Base-by-base conservation (phyloP, 495 filamentous ascomycete species). In the Paragyromitra xinjiangensis region DNA sequence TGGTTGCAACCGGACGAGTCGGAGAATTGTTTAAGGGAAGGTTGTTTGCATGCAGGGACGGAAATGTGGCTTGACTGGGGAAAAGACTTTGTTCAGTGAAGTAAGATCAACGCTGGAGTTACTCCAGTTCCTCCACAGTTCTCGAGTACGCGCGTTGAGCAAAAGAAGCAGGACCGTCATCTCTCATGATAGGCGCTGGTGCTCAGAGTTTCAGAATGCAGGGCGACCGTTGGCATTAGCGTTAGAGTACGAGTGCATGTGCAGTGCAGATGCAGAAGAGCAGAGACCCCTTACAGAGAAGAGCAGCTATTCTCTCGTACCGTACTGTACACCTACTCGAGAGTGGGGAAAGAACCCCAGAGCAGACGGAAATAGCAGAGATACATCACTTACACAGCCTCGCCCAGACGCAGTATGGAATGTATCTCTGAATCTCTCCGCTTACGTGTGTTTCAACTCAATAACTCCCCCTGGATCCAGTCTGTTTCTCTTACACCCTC, bases 361-460 rank as follows among this genome's bases (percentile, higher is more conserved):
- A 34, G 29, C 29, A 34, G 29, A 34, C 29, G 12, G 14, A 45
- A 45, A 45, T 16, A 16, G 11, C 44, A 45, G 14, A 45, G 7
- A 45, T 58, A n/a, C 14, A 12, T 45, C 3, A 45, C 14, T 45
- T 53, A 53, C 50, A 53, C 29, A 34, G 29, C 29, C 29, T 34
- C 29, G 29, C 29, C 29, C 29, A 34, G 29, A 34, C 29, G 29
- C 3, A 34, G 4, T 3, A 34, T 34, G 29, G 29, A 34, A 34
- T 53, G 50, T 53, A 45, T 56, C 53, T 26, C 24, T 39, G n/a
- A 55, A 11, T 29, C 55, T 58, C 26, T 16, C 56, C 26, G 56
- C 56, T 61, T 61, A 61, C 56, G 56, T 61, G 56, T 61, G 56
- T 61, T 61, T 39, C 56, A 61, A 19, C 48, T 51, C 19, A 9